Base-by-base conservation (phyloP, 352 stramenopile species). In the Elongisporangium anandrum region DNA sequence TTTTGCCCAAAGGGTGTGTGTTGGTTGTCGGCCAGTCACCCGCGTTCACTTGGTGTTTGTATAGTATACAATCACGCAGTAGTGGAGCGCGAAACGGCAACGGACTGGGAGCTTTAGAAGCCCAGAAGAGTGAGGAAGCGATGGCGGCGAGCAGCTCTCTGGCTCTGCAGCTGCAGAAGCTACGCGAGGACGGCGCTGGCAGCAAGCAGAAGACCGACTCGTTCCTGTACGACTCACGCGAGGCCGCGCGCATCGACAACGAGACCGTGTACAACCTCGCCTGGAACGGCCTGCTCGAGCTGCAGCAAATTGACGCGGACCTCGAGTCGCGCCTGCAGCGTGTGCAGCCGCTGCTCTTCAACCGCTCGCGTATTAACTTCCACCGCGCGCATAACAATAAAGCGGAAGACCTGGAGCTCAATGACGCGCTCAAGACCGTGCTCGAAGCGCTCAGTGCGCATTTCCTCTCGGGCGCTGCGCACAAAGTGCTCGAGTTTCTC, bases 401-500 rank as follows among this genome's bases (percentile, higher is more conserved):
- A 45, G 54, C 70, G 26, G 85, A 95, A 19, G 77, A 88, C n/a
- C 26, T 29, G 8, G 81, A 82, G 59, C 77, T 96, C 19, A 80
- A 93, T 61, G 57, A 55, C 4, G 81, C 86, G 52, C 70, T 96
- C 23, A 59, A 65, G 19, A 79, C 77, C 57, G 72, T 96, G 20
- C 69, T 96, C 19, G 83, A 94, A 56, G 81, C 83, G n/a, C 71
- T 96, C 26, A 96, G 85, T 55, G 70, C 70, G 5, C 94, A 92
- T 59, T 94, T 95, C 60, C 56, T 96, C 38, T 68, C 94, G 13
- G 65, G 71, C 12, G 80, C 87, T 5, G 66, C 84, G 4, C 88
- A 96, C 66, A 94, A 96, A 64, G 84, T 96, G 53, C 72, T 96
- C 64, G 88, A 96, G 69, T 96, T 94, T 57, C 74, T 96, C 60